A percentile compares a stretch with the other conserved stretches of the same genome.
Conservation (phyloP, 2,329 filamentous ascomycete species). For the Colletotrichum sublineola region DNA sequence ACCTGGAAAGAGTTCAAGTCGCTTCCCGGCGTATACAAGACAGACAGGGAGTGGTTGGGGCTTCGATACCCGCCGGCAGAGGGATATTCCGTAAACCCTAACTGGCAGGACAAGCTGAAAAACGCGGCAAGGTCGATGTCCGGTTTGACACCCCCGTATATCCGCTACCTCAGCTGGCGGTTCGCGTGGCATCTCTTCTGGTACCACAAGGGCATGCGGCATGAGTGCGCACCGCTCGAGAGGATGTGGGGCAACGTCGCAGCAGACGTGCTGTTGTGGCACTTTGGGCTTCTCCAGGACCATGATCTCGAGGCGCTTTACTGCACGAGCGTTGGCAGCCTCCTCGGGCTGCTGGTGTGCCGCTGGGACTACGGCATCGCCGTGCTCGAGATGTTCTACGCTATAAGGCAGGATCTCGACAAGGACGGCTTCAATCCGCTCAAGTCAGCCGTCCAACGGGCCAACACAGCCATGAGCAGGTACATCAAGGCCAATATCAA, state of each 20-base stretch:
- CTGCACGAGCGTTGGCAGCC: not conserved
- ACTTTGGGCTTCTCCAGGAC: not conserved
- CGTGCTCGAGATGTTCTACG: constrained; percentile 4
- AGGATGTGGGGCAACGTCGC: constrained; percentile 17
- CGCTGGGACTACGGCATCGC: not conserved
- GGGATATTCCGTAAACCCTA: not conserved
- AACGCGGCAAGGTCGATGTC: not conserved
- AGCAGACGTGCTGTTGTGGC: constrained; percentile 9
- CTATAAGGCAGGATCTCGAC: not conserved
- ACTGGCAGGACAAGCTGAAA: constrained; percentile 7
- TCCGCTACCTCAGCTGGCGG: constrained; percentile 8
- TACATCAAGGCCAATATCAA: not conserved
- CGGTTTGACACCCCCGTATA: not conserved
- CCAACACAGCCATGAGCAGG: constrained; percentile 8
- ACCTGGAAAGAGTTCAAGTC: not conserved
- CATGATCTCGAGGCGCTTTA: constrained; percentile 7
- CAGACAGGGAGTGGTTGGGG: constrained; percentile 1
- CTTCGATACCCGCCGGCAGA: constrained; percentile 1
- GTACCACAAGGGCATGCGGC: not conserved
- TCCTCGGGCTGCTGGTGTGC: not conserved
- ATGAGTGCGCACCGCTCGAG: constrained; percentile 5
- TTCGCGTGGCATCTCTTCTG: constrained; percentile 20
- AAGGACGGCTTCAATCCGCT: constrained; percentile 10
- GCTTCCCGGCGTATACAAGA: not conserved
- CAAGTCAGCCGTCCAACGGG: constrained; percentile 1